Conservation (phyloP, 768 basidiomycete species). For the Infundibulicybe gibba region DNA sequence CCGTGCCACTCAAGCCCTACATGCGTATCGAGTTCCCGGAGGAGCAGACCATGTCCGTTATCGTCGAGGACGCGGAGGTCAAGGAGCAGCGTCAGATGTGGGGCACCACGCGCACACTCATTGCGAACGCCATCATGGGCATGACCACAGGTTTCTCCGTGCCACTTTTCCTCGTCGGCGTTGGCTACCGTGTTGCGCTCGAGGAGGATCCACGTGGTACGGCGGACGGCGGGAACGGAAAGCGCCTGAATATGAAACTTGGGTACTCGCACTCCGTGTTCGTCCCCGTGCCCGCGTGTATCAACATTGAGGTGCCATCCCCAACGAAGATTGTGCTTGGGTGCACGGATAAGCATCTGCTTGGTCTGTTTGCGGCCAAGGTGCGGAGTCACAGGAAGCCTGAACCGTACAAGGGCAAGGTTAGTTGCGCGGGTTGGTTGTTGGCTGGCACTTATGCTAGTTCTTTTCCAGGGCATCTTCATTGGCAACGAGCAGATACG, state of each 20-base stretch:
- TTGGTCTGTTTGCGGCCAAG: constrained; percentile 87
- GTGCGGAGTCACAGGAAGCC: constrained; percentile 84
- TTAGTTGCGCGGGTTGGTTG: constrained; percentile 42
- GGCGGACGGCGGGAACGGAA: constrained; percentile 51
- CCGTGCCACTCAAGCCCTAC: constrained; percentile 42
- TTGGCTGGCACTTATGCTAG: constrained; percentile 1
- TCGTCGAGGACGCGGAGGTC: constrained; percentile 62
- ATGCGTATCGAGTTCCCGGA: constrained; percentile 41
- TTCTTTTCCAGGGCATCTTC: constrained; percentile 72
- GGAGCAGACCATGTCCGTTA: constrained; percentile 33
- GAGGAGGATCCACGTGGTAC: constrained; percentile 75
- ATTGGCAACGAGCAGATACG: constrained; percentile 90
- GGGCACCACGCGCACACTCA: constrained; percentile 91
- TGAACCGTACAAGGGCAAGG: constrained; percentile 98
- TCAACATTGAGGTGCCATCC: constrained; percentile 74
- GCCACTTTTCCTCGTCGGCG: constrained; percentile 87
- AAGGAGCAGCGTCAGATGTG: constrained; percentile 88
- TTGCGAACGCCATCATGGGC: constrained; percentile 85
- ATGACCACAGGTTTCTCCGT: constrained; percentile 86
- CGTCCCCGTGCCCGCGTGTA: constrained; percentile 77
- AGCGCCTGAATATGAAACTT: constrained; percentile 85
- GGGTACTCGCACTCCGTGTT: constrained; percentile 88
- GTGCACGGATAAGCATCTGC: constrained; percentile 83
- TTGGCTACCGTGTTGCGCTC: constrained; percentile 87
- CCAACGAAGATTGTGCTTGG: constrained; percentile 82